Evolutionary conservation across 768 basidiomycete species (phyloP), one percentile per base, ranked within the genome.

Genomic region (Boletus vinaceobasis): DNA sequence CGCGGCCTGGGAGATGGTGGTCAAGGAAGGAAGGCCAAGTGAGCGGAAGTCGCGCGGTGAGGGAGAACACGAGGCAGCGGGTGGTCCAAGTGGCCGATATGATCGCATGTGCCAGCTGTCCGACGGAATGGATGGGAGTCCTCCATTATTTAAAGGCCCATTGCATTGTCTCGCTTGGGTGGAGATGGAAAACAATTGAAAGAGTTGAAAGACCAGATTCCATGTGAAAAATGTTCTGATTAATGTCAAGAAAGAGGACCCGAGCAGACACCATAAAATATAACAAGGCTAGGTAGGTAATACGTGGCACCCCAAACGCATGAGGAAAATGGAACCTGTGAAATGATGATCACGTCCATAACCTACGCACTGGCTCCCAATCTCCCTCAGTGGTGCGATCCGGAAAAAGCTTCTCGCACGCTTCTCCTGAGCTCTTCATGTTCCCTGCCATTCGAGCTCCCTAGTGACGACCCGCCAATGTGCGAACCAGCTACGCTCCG

Each of bases 361-460:
- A 52, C 8, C 15, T 7, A 40, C n/a, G 17, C 27, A 7, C 27
- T 23, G 17, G 17, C 11, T 44, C 37, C 44, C 39, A n/a, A 6
- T 15, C 31, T 14, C 36, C 48, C 21, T 63, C 67, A 71, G 54
- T 71, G 69, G 50, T 82, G 80, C 26, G 85, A 84, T 40, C 84
- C 80, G 10, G 83, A 80, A 56, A 93, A 86, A 8, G 91, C 90
- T 61, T 93, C 90, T 50, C 87, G 77, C 52, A 93, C 88, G 58
- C 90, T 93, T 70, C 84, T 78, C 65, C 89, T 75, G 52, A 93
- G 76, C 69, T 91, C 89, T 56, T 91, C 89, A 52, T 89, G 86
- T n/a, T 88, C 86, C 50, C 81, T 77, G 48, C 74, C 68, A 56
- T 75, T 77, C 57, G 74, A 80, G 19, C 81, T 84, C 59, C 81